Conservation (phyloP, 2,329 filamentous ascomycete genomes). For the Penicillium aurantiogriseum region DNA sequence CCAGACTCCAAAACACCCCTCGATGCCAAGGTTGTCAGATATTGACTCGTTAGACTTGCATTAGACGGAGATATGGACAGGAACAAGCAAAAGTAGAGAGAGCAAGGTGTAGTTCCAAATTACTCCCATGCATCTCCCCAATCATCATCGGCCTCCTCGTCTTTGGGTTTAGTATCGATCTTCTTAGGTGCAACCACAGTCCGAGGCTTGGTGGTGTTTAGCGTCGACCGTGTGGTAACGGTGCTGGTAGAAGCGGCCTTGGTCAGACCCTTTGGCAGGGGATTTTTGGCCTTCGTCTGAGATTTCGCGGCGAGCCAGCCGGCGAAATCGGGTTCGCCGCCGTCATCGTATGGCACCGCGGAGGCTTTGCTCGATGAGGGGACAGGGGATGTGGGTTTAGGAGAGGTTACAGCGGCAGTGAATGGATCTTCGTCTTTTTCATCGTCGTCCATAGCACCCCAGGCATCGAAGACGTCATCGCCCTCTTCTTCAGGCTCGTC, state of each 20-base stretch:
- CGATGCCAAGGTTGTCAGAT: background rate
- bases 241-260: slow-evolving; percentile 53
- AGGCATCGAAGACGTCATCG: slow-evolving; percentile 68
- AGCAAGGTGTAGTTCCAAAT: background rate
- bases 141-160: slow-evolving; percentile 45
- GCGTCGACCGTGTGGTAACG: slow-evolving; percentile 38
- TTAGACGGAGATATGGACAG: background rate
- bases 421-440: slow-evolving; percentile 47
- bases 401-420: slow-evolving; percentile 33
- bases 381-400: slow-evolving; percentile 25
- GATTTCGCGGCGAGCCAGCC: slow-evolving; percentile 90
- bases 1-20: background rate
- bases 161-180: slow-evolving; percentile 63
- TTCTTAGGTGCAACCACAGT: slow-evolving; percentile 58
- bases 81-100: background rate
- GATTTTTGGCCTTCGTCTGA: slow-evolving; percentile 67
- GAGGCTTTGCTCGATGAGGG: slow-evolving; percentile 33
- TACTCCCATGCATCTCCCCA: slow-evolving; percentile 53
- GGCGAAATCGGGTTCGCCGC: slow-evolving; percentile 89
- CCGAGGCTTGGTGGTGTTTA: slow-evolving; percentile 48
- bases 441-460: slow-evolving; percentile 65
- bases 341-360: slow-evolving; percentile 68
- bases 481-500: slow-evolving; percentile 50
- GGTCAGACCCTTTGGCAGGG: slow-evolving; percentile 77
- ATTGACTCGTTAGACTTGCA: background rate